Percentiles rank a stretch among this genome's conserved stretches.
Conservation (phyloP, 495 filamentous ascomycete genomes). For the Daldinia concentrica region DNA sequence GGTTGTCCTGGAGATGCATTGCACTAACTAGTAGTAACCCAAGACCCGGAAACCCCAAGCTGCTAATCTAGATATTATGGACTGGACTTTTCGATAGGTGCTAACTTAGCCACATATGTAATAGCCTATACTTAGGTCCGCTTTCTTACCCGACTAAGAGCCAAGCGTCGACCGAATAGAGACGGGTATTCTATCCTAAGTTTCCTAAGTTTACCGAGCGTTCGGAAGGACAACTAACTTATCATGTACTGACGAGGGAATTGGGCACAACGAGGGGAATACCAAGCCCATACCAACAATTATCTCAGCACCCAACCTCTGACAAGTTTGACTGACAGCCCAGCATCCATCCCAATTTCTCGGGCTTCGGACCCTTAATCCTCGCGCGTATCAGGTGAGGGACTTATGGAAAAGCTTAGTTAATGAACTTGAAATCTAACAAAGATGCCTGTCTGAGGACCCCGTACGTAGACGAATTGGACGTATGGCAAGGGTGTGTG, state of each 20-base stretch:
- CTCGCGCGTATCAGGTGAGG: conserved; percentile 17
- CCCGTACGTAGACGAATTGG: conserved; percentile 2
- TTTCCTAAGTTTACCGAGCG: conserved; percentile 30
- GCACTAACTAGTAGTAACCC: conserved; percentile 5
- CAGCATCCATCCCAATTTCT: conserved; percentile 9
- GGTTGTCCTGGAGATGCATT: conserved; percentile 1
- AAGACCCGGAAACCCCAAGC: conserved; percentile 4
- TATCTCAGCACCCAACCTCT: conserved; percentile 21
- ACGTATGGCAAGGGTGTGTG: conserved; percentile 19
- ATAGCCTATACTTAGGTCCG: conserved; percentile 25
- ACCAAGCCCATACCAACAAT: conserved; percentile 21
- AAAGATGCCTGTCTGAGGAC: neutral
- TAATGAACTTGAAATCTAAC: conserved; percentile 17
- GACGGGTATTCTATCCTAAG: conserved; percentile 13
- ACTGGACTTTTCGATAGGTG: conserved; percentile 14
- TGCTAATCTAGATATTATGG: conserved; percentile 12
- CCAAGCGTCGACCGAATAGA: conserved; percentile 34
- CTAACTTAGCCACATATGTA: conserved; percentile 26
- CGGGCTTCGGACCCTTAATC: conserved; percentile 31
- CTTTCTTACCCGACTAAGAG: conserved; percentile 19
- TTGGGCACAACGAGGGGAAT: conserved; percentile 28
- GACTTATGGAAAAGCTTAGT: conserved; percentile 16
- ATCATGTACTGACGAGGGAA: conserved; percentile 25
- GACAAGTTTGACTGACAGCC: conserved; percentile 9
- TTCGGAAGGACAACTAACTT: conserved; percentile 14